Percentiles rank a stretch among this genome's conserved stretches.
Conservation (phyloP, 495 filamentous ascomycete genomes). For the Xylaria longipes region DNA sequence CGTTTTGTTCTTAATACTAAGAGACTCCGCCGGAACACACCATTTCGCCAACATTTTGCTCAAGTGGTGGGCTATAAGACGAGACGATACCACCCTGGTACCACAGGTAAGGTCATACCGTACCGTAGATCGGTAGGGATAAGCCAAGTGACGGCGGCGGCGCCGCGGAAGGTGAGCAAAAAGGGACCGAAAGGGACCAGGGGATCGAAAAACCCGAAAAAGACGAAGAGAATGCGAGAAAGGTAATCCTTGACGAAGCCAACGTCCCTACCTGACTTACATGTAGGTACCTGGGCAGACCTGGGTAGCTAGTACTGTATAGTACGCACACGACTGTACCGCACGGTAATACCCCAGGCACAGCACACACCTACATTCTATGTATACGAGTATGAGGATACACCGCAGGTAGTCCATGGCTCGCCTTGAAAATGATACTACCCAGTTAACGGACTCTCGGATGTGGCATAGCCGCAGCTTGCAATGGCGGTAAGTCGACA, state of each 20-base stretch:
- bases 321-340: slow-evolving; percentile 6
- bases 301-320: not conserved
- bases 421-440: not conserved
- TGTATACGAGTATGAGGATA: too few species aligned
- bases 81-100: slow-evolving; percentile 12
- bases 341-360: not conserved
- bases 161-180: slow-evolving; percentile 24
- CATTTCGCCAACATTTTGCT: slow-evolving; percentile 1
- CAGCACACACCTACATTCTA: not conserved
- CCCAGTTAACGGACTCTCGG: slow-evolving; percentile 14
- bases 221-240: not conserved
- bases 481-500: slow-evolving; percentile 26
- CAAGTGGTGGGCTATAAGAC: slow-evolving; percentile 17
- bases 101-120: slow-evolving; percentile 23
- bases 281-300: not conserved
- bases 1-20: not conserved
- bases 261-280: not conserved
- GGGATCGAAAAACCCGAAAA: not conserved
- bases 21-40: not conserved
- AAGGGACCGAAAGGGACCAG: slow-evolving; percentile 18
- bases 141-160: slow-evolving; percentile 6
- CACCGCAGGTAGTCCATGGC: not conserved
- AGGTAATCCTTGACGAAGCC: slow-evolving; percentile 21
- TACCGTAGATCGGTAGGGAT: slow-evolving; percentile 21
- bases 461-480: not conserved